Conservation (phyloP, 257 asterid species). For the Coffea eugenioides region DNA sequence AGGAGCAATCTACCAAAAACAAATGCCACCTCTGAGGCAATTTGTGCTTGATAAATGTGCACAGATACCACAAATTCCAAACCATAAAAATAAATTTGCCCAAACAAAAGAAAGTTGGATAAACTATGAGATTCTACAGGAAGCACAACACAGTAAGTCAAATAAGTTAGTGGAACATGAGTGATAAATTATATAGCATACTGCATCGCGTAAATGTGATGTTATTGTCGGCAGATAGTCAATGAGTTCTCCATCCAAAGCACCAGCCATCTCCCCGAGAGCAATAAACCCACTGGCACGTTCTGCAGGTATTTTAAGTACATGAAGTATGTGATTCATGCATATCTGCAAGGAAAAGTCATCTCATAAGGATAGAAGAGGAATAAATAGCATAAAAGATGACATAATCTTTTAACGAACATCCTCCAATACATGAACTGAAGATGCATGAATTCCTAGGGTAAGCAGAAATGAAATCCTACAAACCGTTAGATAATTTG, state of each 20-base stretch:
- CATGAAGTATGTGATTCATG: slow-evolving; percentile 99
- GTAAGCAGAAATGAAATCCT: slow-evolving; percentile 17
- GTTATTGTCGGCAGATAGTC: slow-evolving; percentile 99
- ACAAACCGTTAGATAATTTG: slow-evolving; percentile 85
- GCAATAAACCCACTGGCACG: slow-evolving; percentile 98
- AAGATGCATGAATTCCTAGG: slow-evolving; percentile 12
- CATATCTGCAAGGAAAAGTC: slow-evolving; percentile 63
- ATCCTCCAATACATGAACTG: slow-evolving; percentile 3
- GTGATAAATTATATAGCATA: slow-evolving; percentile 31
- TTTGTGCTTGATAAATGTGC: not conserved
- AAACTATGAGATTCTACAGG: not conserved
- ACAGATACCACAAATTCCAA: not conserved
- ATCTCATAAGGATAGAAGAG: slow-evolving; percentile 17
- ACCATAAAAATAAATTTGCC: not conserved
- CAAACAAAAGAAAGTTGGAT: not conserved
- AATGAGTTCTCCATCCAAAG: slow-evolving; percentile 93
- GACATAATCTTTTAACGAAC: slow-evolving; percentile 2
- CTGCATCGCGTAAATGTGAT: slow-evolving; percentile 95
- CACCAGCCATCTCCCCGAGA: slow-evolving; percentile 99
- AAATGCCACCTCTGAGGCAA: slow-evolving; percentile 13
- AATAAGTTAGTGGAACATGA: slow-evolving; percentile 4
- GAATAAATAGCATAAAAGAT: slow-evolving; percentile 14
- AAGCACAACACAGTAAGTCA: not conserved
- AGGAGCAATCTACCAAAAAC: slow-evolving; percentile 81
- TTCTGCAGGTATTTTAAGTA: slow-evolving; percentile 94